Evolutionary conservation across 2,329 filamentous ascomycete species (phyloP), one percentile per base, ranked within the genome.

Genomic region (Cercospora janseana): DNA sequence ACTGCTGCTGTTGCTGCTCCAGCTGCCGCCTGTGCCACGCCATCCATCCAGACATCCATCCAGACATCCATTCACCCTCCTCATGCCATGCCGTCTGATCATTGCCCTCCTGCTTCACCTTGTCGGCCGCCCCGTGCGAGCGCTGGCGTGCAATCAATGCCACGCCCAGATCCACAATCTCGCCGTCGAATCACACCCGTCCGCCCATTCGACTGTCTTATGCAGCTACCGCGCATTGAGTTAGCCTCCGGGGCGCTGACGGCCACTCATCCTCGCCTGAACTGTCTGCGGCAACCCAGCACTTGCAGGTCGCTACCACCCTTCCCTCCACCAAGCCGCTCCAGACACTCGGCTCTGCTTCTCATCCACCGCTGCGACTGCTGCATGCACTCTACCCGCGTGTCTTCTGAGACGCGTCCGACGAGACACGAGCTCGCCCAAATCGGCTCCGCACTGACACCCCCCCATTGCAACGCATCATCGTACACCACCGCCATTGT

Each of bases 191-290:
- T 59, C 56, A 59, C 46, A 46, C 34, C 29, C 26, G 41, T 23
- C 40, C 8, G 32, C 37, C n/a, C 16, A 32, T 37, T 42, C 37
- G 44, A 43, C 21, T 38, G 38, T 34, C 46, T 20, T 41, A 45
- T 56, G 55, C 55, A 54, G 48, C 57, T 57, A 56, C 37, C 26
- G 40, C 46, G 43, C 46, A 43, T 44, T 45, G 47, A 51, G 55
- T 49, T 58, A 56, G 54, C 21, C 45, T 44, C 45, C 47, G 45
- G 44, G 26, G 26, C 45, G 47, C 49, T 53, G 35, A 43, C 46
- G 52, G 45, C 57, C 55, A 52, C 16, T 52, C 49, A 54, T 54
- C 49, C 52, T 54, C 52, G 52, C 47, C 51, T 31, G 41, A 49
- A 41, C 45, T 15, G 28, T 34, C 32, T 47, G 44, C 44, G 44